Evolutionary conservation across 129 eudicot species (phyloP).

Genomic region (Flaveria robusta): DNA sequence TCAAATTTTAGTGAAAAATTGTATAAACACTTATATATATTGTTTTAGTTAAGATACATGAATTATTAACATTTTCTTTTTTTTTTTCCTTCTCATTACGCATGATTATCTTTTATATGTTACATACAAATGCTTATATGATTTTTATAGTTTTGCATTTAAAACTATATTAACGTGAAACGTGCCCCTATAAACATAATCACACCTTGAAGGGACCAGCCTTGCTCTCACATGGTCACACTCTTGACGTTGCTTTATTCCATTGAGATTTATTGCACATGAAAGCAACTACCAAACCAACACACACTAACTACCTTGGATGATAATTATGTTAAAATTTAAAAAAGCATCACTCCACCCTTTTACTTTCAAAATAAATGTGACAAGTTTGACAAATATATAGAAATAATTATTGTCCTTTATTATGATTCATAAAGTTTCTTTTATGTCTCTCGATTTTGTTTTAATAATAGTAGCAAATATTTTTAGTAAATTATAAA

Average conservation of each 20-base stretch:
- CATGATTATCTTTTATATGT: too few species aligned
- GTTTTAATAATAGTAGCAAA: not conserved
- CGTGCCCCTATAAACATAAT: not conserved
- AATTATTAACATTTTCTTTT: too few species aligned
- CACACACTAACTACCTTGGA: conserved; percentile 33
- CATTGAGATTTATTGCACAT: conserved; percentile 19
- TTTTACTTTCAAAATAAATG: not conserved
- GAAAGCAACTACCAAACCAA: conserved; percentile 42
- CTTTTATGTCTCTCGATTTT: not conserved
- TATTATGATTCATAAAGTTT: not conserved
- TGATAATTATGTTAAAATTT: conserved; percentile 16
- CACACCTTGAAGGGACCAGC: conserved; percentile 16
- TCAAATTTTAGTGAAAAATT: too few species aligned
- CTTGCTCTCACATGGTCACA: conserved; percentile 3
- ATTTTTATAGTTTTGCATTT: not conserved
- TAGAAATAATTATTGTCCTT: not conserved
- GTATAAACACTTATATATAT: too few species aligned
- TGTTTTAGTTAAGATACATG: too few species aligned
- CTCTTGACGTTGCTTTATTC: conserved; percentile 12
- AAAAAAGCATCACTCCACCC: not conserved
- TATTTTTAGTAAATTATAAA: not conserved
- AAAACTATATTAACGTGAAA: too few species aligned
- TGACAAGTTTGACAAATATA: not conserved
- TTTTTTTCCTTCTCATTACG: too few species aligned
- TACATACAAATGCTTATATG: not conserved